Evolutionary conservation across 495 filamentous ascomycete species (phyloP).

Genomic region (Stereocaulon alpinum): DNA sequence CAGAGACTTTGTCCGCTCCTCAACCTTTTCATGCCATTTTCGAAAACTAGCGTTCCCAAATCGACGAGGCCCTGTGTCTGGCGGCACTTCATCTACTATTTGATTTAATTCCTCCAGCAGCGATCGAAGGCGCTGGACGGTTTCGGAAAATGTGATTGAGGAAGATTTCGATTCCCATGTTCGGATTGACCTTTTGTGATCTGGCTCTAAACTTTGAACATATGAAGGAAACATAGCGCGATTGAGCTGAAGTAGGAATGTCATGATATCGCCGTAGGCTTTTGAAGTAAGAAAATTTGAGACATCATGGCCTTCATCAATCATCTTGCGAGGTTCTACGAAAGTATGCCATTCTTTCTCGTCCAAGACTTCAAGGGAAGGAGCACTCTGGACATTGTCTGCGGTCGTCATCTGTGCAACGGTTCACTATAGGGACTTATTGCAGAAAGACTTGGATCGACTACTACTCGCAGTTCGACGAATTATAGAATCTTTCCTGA

Average conservation of each 20-base stretch:
- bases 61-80: conserved; percentile 70
- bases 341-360: conserved; percentile 33
- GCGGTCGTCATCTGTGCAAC: background rate
- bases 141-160: conserved; percentile 42
- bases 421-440: background rate
- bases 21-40: conserved; percentile 64
- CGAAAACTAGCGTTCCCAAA: conserved; percentile 90
- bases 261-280: conserved; percentile 77
- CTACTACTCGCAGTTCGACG: background rate
- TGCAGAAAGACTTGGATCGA: background rate
- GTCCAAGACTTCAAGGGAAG: conserved; percentile 20
- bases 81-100: conserved; percentile 69
- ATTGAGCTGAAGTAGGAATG: conserved; percentile 84
- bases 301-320: conserved; percentile 74
- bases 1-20: conserved; percentile 44
- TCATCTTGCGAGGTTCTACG: conserved; percentile 55
- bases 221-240: conserved; percentile 70
- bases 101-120: conserved; percentile 51
- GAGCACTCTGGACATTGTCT: background rate
- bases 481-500: background rate
- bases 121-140: conserved; percentile 51
- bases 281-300: conserved; percentile 60
- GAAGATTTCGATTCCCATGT: conserved; percentile 45
- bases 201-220: conserved; percentile 17
- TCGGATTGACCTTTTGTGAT: conserved; percentile 28